Evolutionary conservation across 73 alveolate genomes (phyloP).

Genomic region (Blepharisma stoltei): DNA sequence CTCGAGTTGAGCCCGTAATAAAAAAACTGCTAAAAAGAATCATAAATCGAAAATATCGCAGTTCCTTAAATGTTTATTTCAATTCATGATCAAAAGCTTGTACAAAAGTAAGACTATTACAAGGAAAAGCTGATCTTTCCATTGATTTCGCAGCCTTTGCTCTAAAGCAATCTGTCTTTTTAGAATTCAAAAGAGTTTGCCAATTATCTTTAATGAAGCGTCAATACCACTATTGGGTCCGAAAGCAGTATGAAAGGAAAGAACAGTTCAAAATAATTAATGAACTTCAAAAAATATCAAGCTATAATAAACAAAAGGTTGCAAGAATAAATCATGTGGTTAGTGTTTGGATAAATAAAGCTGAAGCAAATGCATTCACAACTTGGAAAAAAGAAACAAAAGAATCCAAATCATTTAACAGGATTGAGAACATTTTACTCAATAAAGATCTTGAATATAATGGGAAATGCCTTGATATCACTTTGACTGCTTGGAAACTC

Average conservation of each 20-base stretch:
- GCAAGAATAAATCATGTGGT: background rate
- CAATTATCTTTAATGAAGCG: background rate
- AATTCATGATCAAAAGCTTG: background rate
- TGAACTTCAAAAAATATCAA: background rate
- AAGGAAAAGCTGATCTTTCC: constrained; percentile 10
- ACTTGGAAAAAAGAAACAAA: background rate
- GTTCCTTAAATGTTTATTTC: background rate
- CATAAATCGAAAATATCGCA: background rate
- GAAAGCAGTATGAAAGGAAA: background rate
- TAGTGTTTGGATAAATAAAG: background rate
- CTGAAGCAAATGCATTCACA: background rate
- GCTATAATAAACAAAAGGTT: background rate
- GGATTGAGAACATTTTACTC: background rate
- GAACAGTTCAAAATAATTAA: background rate
- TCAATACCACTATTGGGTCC: background rate
- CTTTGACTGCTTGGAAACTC: constrained; percentile 19
- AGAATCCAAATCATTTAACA: background rate
- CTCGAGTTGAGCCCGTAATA: too few species aligned
- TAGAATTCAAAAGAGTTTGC: background rate
- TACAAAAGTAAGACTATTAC: background rate
- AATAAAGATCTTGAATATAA: background rate
- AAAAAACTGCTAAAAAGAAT: background rate
- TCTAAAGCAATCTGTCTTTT: constrained; percentile 13
- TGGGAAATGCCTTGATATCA: background rate
- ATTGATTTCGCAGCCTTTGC: background rate